Evolutionary conservation across 2,329 filamentous ascomycete species (phyloP).

Genomic region (Alternaria conjuncta): DNA sequence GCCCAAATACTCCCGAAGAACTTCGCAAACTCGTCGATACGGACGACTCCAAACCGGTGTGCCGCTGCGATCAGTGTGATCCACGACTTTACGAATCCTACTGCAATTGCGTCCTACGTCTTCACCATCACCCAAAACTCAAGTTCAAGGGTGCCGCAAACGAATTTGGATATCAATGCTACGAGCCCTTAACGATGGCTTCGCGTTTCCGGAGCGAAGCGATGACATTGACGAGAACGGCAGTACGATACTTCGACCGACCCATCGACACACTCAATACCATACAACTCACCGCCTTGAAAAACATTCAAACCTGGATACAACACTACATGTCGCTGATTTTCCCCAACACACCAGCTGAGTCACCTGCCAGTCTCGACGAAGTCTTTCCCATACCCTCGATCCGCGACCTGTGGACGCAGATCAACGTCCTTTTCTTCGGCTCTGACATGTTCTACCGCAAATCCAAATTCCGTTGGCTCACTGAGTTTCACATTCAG

Average conservation of each 20-base stretch:
- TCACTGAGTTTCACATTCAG: background rate
- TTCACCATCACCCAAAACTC: background rate
- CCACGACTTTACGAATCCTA: background rate
- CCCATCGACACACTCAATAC: background rate
- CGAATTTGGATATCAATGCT: background rate
- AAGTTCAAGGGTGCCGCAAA: constrained; percentile 6
- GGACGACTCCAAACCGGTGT: background rate
- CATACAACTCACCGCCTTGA: background rate
- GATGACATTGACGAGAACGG: background rate
- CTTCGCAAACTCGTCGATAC: background rate
- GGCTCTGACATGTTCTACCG: background rate
- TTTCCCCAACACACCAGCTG: background rate
- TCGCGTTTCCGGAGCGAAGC: background rate
- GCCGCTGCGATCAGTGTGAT: background rate
- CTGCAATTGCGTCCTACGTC: background rate
- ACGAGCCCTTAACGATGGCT: background rate
- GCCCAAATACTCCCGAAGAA: background rate
- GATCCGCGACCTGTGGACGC: background rate
- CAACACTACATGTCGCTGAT: background rate
- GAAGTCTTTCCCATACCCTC: background rate
- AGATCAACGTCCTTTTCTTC: constrained; percentile 1
- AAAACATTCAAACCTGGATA: background rate
- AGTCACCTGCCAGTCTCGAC: background rate
- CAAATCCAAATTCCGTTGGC: background rate
- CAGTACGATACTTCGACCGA: background rate